phyloP scores from a whole-genome alignment of 805 yeast species.

The Candida chauliodis region DNA sequence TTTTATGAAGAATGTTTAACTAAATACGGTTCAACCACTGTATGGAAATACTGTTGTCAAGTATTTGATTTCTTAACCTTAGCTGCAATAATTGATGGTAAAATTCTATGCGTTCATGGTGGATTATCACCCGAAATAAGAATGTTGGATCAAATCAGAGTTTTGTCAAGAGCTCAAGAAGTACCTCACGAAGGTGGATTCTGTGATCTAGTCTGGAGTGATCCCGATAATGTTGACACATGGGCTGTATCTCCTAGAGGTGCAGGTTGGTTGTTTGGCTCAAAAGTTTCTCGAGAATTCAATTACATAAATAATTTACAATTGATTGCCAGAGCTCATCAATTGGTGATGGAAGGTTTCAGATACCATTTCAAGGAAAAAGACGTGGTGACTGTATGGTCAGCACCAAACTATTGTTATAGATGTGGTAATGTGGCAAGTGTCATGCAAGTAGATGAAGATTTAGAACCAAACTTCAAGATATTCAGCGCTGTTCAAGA shows the following conservation, averaged over 20 bases:
- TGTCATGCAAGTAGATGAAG: constrained; percentile 93
- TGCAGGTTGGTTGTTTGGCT: constrained; percentile 97
- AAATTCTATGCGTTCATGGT: constrained; percentile 93
- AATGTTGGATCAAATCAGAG: constrained; percentile 95
- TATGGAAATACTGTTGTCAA: constrained; percentile 95
- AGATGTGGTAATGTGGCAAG: constrained; percentile 98
- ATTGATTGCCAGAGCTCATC: constrained; percentile 94
- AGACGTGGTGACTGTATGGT: constrained; percentile 97
- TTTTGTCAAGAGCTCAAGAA: constrained; percentile 91
- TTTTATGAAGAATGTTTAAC: constrained; percentile 94
- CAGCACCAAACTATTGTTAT: constrained; percentile 95
- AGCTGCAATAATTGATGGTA: constrained; percentile 95
- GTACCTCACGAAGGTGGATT: constrained; percentile 99
- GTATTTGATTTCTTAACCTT: constrained; percentile 91
- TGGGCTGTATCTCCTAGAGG: constrained; percentile 99
- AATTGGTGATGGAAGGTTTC: constrained; percentile 97
- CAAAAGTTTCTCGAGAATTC: constrained; percentile 90
- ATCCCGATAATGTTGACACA: constrained; percentile 95
- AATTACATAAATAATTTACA: constrained; percentile 89
- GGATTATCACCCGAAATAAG: constrained; percentile 96
- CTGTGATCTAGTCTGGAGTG: constrained; percentile 96
- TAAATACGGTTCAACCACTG: constrained; percentile 91
- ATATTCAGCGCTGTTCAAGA: constrained; percentile 96
- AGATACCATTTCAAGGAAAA: constrained; percentile 94
- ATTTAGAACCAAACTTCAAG: constrained; percentile 81